A percentile compares a stretch with the other conserved stretches of the same genome.
These are phyloP conservation scores for Emergomyces africanus DNA, from an alignment of 2,329 filamentous ascomycete species.

Conservation along the genomic window DNA sequence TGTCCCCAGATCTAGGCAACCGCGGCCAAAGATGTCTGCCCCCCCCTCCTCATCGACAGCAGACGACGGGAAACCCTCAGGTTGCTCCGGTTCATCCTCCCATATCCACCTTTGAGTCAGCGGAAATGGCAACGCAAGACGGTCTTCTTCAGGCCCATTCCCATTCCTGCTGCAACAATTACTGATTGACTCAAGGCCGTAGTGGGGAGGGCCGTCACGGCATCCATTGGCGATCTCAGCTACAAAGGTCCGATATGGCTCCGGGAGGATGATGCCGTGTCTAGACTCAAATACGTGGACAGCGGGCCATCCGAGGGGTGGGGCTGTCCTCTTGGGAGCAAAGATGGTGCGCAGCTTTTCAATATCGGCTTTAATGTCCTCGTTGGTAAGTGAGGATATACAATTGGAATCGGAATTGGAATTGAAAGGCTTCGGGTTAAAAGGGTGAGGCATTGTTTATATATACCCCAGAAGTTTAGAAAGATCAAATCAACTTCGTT, in stretches of 20 bases:
- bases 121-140: not conserved
- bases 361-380: not conserved
- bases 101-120: not conserved
- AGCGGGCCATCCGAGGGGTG: slow-evolving; percentile 1
- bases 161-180: too few relatives aligned
- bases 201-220: not conserved
- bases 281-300: not conserved
- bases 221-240: slow-evolving; percentile 1
- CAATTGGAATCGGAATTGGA: not conserved
- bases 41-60: not conserved
- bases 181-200: not conserved
- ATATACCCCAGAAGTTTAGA: not conserved
- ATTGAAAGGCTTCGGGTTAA: not conserved
- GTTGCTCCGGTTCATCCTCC: not conserved
- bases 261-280: not conserved
- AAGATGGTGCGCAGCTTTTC: not conserved
- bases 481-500: not conserved
- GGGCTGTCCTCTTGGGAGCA: not conserved
- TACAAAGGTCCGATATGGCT: slow-evolving; percentile 2
- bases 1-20: not conserved
- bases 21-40: not conserved
- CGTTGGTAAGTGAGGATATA: not conserved
- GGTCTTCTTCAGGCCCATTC: not conserved
- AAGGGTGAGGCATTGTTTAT: not conserved
- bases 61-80: not conserved